Percentiles rank a stretch among this genome's conserved stretches.
These are phyloP conservation scores for Tetradesmus obliquus DNA, from an alignment of 139 green algal species.

Conservation along the genomic window DNA sequence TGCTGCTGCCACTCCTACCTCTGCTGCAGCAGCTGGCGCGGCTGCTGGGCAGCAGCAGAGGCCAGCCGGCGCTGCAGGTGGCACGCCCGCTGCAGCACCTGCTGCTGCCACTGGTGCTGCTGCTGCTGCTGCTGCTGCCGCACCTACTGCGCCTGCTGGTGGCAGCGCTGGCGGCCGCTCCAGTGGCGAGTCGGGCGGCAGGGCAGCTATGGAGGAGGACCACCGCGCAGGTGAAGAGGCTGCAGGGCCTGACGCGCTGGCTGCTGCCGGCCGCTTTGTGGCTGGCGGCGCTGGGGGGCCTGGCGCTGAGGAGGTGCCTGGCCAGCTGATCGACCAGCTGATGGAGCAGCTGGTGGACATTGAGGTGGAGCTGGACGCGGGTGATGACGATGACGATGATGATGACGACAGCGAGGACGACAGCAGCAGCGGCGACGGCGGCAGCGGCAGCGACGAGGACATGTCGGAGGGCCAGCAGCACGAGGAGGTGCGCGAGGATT, in stretches of 20 bases:
- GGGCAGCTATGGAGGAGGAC: background rate
- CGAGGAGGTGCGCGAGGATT: background rate
- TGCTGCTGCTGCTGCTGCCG: background rate
- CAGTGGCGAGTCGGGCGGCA: background rate
- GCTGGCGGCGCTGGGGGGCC: background rate
- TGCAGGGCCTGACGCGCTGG: constrained; percentile 29
- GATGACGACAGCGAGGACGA: constrained; percentile 42
- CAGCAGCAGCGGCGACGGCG: background rate
- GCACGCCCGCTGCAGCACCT: background rate
- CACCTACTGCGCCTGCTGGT: background rate
- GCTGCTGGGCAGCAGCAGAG: background rate
- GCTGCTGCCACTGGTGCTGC: background rate
- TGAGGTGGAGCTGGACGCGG: constrained; percentile 55
- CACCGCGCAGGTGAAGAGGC: background rate
- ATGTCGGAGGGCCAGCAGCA: constrained; percentile 24
- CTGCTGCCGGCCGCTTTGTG: constrained; percentile 38
- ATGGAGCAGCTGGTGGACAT: constrained; percentile 49
- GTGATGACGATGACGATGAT: constrained; percentile 49
- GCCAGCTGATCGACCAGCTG: constrained; percentile 21
- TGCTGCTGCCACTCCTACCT: background rate
- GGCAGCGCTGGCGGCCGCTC: constrained; percentile 8
- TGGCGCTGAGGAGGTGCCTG: background rate
- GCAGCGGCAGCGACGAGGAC: constrained; percentile 25
- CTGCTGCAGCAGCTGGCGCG: background rate
- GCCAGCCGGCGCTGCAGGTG: background rate